These are phyloP conservation scores for Xylaria sp. DNA, from an alignment of 2,329 filamentous ascomycete species.

Conservation along the genomic window DNA sequence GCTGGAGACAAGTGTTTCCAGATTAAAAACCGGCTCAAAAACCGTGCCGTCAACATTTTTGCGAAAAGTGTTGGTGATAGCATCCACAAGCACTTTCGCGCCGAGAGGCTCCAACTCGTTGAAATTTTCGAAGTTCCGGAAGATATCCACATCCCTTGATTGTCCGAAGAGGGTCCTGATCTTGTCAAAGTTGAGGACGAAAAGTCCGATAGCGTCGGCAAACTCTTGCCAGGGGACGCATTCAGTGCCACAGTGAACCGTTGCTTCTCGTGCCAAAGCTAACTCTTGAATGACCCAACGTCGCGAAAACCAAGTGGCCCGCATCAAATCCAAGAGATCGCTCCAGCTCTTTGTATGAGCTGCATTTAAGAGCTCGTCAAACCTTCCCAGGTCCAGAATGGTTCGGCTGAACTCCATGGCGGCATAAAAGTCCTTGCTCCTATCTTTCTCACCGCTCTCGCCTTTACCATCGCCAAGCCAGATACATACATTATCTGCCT, in stretches of 20 bases:
- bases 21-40: conserved; percentile 4
- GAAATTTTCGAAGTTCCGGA: neutral
- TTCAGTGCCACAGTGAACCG: conserved; percentile 18
- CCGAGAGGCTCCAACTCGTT: neutral
- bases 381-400: conserved; percentile 2
- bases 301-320: conserved; percentile 30
- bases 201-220: conserved; percentile 36
- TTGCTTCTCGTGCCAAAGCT: conserved; percentile 20
- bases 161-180: neutral
- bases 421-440: conserved; percentile 9
- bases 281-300: conserved; percentile 37
- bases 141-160: neutral
- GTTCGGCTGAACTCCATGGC: conserved; percentile 28
- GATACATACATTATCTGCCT: conserved; percentile 18
- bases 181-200: neutral
- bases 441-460: neutral
- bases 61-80: neutral
- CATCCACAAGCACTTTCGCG: neutral
- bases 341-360: conserved; percentile 17
- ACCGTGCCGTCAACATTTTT: neutral
- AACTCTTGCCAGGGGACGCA: conserved; percentile 40
- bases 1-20: neutral
- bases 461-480: conserved; percentile 24
- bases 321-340: conserved; percentile 22
- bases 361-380: neutral